Base-by-base conservation (phyloP, 73 alveolate species). In the Paramecium sonneborni region DNA sequence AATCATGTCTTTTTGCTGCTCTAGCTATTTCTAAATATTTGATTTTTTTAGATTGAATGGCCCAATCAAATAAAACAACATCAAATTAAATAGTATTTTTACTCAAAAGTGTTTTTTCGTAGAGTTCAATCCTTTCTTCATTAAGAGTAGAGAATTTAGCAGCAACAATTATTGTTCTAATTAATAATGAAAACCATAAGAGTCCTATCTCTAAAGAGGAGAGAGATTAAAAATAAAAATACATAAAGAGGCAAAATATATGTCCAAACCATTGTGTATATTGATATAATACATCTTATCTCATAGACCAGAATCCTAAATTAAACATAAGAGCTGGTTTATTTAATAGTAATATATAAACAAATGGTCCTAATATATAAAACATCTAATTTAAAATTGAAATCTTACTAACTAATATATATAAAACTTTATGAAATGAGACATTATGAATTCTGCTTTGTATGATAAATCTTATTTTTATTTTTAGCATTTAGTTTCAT, bases 401-500 rank as follows among this genome's bases (percentile, higher is more conserved):
- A 10, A 35, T 72, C 35, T 35, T 72, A 72, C 86, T 21, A 72
- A n/a, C 44, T 72, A 72, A 72, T 35, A 72, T 1, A 72, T 34
- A 41, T 32, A 23, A 30, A 35, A 72, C 24, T 41, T 30, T 23
- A 79, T 57, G 21, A 79, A 79, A 34, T 30, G 55, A 15, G 23
- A 34, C 44, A 79, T 30, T 2, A 37, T 32, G 9, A 79, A 43
- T 44, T 79, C 69, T 10, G 90, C 74, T 43, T 79, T 41, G 55
- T 79, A 79, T 5, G 76, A 39, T 12, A 79, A 44, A 79, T 79
- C 90, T 46, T 79, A 18, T 18, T 79, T 79, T 14, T n/a, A n/a
- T 79, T 79, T 79, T 79, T 38, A 15, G 34, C 55, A 79, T 79
- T 79, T 44, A 0, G 90, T 79, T 46, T 79, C 90, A 79, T 79